These are phyloP conservation scores for Pythium periplocum DNA, from an alignment of 352 stramenopile genomes.

Conservation along the genomic window DNA sequence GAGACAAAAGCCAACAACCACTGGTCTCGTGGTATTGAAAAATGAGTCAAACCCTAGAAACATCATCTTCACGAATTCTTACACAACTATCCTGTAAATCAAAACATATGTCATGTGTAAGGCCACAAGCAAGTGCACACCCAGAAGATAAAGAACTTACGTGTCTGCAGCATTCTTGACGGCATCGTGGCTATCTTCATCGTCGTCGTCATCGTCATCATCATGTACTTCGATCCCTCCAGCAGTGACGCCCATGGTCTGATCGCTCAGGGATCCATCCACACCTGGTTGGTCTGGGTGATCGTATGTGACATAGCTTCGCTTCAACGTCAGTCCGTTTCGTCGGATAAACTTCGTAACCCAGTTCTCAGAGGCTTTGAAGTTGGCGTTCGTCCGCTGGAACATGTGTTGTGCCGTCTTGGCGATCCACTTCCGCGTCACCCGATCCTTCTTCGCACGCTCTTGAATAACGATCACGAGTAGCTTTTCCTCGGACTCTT, in stretches of 20 bases:
- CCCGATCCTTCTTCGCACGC: conserved; percentile 68
- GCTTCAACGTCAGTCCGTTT: conserved; percentile 70
- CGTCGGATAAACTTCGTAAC: conserved; percentile 80
- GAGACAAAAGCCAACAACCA: too few species aligned
- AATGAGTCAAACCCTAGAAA: too few species aligned
- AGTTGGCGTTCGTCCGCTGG: conserved; percentile 58
- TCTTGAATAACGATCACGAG: conserved; percentile 74
- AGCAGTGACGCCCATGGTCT: conserved; percentile 1
- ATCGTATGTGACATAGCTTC: conserved; percentile 73
- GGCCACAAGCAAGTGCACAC: too few species aligned
- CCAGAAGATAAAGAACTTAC: conserved; percentile 5
- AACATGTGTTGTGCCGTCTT: conserved; percentile 84
- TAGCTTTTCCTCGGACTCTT: conserved; percentile 63
- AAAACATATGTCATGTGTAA: not conserved
- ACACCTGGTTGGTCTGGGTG: conserved; percentile 9
- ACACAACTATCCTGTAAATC: conserved; percentile 12
- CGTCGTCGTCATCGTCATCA: conserved; percentile 17
- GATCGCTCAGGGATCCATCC: too few species aligned
- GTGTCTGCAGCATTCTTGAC: conserved; percentile 1
- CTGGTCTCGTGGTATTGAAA: too few species aligned
- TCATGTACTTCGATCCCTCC: conserved; percentile 17
- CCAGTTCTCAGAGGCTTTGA: conserved; percentile 81
- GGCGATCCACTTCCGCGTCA: conserved; percentile 81
- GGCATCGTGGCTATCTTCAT: conserved; percentile 7
- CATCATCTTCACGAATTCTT: not conserved